These are phyloP conservation scores for Fusarium neocosmosporiellum DNA, from an alignment of 2,329 filamentous ascomycete species.

Conservation along the genomic window DNA sequence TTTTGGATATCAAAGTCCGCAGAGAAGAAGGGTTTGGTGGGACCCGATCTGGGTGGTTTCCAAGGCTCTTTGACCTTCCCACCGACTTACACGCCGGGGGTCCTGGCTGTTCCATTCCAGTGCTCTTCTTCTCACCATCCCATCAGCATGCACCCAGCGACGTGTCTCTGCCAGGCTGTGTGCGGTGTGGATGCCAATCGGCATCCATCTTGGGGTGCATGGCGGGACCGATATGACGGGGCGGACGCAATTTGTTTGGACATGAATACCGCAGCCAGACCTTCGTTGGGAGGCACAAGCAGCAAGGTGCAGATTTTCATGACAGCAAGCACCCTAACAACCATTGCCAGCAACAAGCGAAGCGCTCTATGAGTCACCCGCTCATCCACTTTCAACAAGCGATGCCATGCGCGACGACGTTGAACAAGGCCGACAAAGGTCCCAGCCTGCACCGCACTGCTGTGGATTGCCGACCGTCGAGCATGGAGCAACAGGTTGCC, in stretches of 20 bases:
- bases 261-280: constrained; percentile 46
- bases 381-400: constrained; percentile 30
- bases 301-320: constrained; percentile 34
- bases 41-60: constrained; percentile 18
- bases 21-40: constrained; percentile 29
- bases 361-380: constrained; percentile 42
- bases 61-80: constrained; percentile 23
- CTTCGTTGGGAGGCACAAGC: constrained; percentile 42
- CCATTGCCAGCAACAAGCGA: constrained; percentile 32
- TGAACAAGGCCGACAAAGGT: constrained; percentile 6
- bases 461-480: neutral
- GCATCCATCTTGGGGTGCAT: constrained; percentile 38
- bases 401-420: constrained; percentile 14
- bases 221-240: constrained; percentile 44
- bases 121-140: constrained; percentile 7
- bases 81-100: constrained; percentile 37
- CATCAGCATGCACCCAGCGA: constrained; percentile 29
- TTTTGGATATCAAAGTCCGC: constrained; percentile 19
- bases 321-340: constrained; percentile 24
- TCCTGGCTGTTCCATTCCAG: constrained; percentile 19
- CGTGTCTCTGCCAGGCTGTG: constrained; percentile 39
- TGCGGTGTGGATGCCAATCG: constrained; percentile 43
- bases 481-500: constrained; percentile 12
- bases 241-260: constrained; percentile 43
- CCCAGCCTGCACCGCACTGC: neutral